Evolutionary conservation across 192 early-diverging fungal genomes (phyloP).

Genomic region (Haplosporangium gracile): DNA sequence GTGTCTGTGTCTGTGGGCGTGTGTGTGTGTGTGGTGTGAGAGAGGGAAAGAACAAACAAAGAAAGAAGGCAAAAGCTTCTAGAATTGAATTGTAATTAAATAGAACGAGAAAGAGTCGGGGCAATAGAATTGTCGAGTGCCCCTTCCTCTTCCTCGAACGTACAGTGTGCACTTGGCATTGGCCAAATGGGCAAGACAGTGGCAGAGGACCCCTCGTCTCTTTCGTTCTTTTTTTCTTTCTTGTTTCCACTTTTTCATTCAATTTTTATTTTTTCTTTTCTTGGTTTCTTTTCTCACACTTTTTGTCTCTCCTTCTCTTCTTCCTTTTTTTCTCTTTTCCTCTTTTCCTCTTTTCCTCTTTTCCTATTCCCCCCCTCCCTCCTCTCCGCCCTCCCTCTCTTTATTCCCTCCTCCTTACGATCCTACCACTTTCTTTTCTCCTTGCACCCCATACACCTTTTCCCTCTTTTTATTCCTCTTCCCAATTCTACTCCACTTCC

Average conservation of each 20-base stretch:
- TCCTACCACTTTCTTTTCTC: background rate
- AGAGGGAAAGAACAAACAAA: background rate
- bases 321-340: background rate
- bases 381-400: background rate
- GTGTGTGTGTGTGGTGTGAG: background rate
- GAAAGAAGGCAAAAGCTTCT: background rate
- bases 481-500: background rate
- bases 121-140: background rate
- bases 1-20: background rate
- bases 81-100: background rate
- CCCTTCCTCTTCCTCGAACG: background rate
- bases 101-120: background rate
- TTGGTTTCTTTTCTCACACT: background rate
- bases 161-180: no score
- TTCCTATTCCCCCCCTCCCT: background rate
- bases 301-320: background rate
- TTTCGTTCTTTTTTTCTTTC: background rate
- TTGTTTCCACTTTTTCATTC: background rate
- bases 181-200: no score
- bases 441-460: background rate
- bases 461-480: constrained; percentile 4
- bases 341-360: background rate
- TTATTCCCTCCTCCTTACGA: background rate
- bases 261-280: background rate
- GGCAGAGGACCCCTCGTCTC: background rate